Conservation (phyloP, 345 rosid genomes). For the Pistacia integerrima region DNA sequence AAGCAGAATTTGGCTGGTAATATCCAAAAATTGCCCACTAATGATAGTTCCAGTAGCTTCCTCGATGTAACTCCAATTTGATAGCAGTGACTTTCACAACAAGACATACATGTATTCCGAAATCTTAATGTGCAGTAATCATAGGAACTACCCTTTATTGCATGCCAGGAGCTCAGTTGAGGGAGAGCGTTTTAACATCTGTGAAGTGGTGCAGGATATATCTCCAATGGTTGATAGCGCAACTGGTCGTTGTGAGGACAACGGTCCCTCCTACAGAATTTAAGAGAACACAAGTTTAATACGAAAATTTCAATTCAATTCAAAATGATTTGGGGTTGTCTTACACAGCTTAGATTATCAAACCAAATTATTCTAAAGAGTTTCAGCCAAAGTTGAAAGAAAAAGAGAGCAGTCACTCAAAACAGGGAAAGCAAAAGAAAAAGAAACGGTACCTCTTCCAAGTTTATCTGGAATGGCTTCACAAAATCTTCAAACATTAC, state of each 20-base stretch:
- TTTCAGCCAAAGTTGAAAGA: no score
- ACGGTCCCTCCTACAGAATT: conserved; percentile 63
- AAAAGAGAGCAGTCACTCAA: no score
- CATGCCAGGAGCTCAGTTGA: neutral
- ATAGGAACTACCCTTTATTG: conserved; percentile 8
- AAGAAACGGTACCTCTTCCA: conserved; percentile 58
- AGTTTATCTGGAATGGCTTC: conserved; percentile 74
- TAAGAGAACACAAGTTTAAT: conserved; percentile 13
- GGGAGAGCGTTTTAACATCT: conserved; percentile 41
- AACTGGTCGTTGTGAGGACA: conserved; percentile 65
- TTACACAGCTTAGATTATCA: no score
- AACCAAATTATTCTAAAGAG: no score
- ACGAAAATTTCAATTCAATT: neutral
- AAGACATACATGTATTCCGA: neutral
- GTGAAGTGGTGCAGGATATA: conserved; percentile 83
- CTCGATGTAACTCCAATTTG: neutral
- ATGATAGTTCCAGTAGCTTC: neutral
- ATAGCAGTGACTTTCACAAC: neutral
- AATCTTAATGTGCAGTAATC: neutral
- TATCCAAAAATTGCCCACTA: neutral
- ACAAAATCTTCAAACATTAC: conserved; percentile 87
- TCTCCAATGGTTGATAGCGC: conserved; percentile 71
- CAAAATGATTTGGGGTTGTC: neutral
- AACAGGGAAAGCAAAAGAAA: neutral
- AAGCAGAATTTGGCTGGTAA: neutral